Evolutionary conservation across 2,329 filamentous ascomycete genomes (phyloP), one percentile per base, ranked within the genome.

Genomic region (Plenodomus lindquistii): DNA sequence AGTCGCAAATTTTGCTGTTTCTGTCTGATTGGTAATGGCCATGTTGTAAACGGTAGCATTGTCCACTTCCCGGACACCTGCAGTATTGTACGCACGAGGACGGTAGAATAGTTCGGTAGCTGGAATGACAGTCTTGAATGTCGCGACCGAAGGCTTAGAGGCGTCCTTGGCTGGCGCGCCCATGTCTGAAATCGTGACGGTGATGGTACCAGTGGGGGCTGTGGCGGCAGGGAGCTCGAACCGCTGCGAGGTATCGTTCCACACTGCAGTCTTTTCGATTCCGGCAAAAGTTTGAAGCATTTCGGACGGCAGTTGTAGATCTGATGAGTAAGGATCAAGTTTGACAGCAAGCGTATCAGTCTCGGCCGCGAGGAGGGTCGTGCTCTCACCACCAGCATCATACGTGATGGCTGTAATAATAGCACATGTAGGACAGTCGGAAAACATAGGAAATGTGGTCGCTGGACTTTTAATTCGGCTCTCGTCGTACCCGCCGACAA

Each of bases 351-450:
- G 53, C 9, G 50, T 59, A 4, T 59, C 55, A 4, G 41, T 48
- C 8, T 41, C 16, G 21, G 34, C 43, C 9, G 45, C 40, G 19
- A 59, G 54, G 4, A 59, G 44, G n/a, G 44, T 50, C 11, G 53
- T 59, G 36, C 52, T 56, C 36, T 37, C 52, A 10, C 50, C 45
- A 13, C 53, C 53, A 38, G 39, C 40, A 40, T 59, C 55, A 27
- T 59, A 59, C 1, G 55, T 59, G 22, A 59, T 57, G 17, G 55
- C 55, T n/a, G 55, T 59, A 10, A 59, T 39, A 17, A 56, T 45
- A 11, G 55, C 55, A 44, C 55, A 59, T 40, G 55, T 59, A 37
- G 53, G 46, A 44, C 55, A 59, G 17, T 59, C 53, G 7, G 55
- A 54, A 29, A 54, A 57, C 53, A 54, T 59, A 38, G 55, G 55